Evolutionary conservation across 2,329 filamentous ascomycete genomes (phyloP).

Genomic region (Teratosphaeria nubilosa): DNA sequence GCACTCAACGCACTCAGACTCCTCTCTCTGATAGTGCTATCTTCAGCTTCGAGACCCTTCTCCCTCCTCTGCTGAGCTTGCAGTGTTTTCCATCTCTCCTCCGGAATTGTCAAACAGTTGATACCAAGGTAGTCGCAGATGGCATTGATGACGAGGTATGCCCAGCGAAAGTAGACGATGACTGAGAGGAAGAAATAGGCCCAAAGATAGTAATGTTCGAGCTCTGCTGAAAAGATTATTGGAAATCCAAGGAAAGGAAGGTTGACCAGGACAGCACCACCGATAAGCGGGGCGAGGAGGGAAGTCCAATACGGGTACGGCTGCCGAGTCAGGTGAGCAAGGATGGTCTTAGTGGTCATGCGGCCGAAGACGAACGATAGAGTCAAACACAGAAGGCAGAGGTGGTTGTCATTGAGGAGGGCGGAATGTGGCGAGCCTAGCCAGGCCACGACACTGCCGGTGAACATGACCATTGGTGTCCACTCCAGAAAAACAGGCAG

Average conservation of each 20-base stretch:
- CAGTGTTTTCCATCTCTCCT: constrained; percentile 24
- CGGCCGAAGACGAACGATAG: constrained; percentile 96
- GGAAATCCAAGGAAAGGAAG: constrained; percentile 66
- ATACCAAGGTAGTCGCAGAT: constrained; percentile 91
- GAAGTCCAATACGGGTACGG: constrained; percentile 96
- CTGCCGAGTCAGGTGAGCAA: constrained; percentile 85
- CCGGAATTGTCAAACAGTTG: constrained; percentile 77
- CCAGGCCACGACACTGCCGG: constrained; percentile 66
- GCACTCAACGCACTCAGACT: not conserved
- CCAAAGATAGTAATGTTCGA: constrained; percentile 74
- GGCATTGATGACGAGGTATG: constrained; percentile 75
- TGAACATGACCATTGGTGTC: constrained; percentile 81
- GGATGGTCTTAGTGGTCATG: constrained; percentile 98
- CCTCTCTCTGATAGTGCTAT: not conserved
- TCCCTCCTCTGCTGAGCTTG: constrained; percentile 9
- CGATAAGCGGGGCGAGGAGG: constrained; percentile 76
- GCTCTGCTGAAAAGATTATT: constrained; percentile 42
- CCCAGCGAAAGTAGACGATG: constrained; percentile 88
- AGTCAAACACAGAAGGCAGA: constrained; percentile 84
- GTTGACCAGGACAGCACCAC: constrained; percentile 74
- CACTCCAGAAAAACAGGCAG: constrained; percentile 84
- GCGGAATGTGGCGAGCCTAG: constrained; percentile 81
- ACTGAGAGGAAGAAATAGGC: constrained; percentile 74
- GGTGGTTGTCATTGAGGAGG: constrained; percentile 70
- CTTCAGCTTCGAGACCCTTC: not conserved